These are phyloP conservation scores for Pholiota molesta DNA, from an alignment of 768 basidiomycete genomes.

Conservation along the genomic window DNA sequence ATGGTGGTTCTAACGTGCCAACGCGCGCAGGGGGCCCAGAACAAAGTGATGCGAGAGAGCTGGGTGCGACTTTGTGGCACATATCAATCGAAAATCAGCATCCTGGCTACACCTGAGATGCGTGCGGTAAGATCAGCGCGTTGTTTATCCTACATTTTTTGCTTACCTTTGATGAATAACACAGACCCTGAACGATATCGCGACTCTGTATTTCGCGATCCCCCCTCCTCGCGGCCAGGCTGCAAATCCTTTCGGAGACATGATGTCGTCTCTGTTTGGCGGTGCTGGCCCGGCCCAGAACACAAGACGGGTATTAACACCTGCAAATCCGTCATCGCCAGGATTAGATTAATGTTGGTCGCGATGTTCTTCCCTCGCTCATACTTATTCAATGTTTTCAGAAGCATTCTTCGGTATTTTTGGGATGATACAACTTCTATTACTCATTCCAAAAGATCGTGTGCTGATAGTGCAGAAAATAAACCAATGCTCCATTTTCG, in stretches of 20 bases:
- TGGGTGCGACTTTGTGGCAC: constrained; percentile 88
- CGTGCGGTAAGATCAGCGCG: constrained; percentile 52
- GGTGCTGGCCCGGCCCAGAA: constrained; percentile 51
- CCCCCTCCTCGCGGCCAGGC: constrained; percentile 73
- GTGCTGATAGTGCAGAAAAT: not conserved
- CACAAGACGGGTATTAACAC: constrained; percentile 48
- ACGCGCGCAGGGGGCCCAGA: constrained; percentile 79
- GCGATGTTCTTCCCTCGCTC: constrained; percentile 4
- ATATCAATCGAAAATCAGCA: constrained; percentile 74
- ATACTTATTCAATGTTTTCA: not conserved
- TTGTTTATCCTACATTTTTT: not conserved
- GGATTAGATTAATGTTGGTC: constrained; percentile 46
- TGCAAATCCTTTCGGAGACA: constrained; percentile 83
- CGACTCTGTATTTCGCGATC: constrained; percentile 83
- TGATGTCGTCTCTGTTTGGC: constrained; percentile 89
- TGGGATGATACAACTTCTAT: not conserved
- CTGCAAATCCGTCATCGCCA: constrained; percentile 36
- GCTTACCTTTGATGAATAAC: not conserved
- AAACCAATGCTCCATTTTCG: not conserved
- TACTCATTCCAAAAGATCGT: not conserved
- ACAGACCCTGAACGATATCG: constrained; percentile 71
- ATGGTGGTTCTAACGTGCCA: constrained; percentile 89
- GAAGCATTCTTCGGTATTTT: not conserved
- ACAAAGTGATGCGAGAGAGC: constrained; percentile 72
- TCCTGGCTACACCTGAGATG: constrained; percentile 62